Conservation (phyloP, 1,284 basidiomycete species). For the Microbotryum intermedium region DNA sequence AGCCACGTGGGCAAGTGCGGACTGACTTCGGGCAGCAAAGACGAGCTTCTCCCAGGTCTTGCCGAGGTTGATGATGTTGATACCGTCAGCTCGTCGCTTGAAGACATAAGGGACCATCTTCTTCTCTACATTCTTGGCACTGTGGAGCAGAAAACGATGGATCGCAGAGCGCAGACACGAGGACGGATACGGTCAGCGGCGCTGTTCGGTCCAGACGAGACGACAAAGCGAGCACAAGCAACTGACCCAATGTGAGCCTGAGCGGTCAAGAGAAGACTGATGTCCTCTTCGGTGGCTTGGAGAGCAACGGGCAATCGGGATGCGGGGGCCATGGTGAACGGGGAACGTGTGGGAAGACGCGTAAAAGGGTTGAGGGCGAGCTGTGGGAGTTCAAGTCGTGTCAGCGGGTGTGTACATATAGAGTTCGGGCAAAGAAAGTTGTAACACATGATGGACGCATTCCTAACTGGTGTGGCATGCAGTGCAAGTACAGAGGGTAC, state of each 20-base stretch:
- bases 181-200: background rate
- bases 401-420: no score
- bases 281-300: constrained; percentile 93
- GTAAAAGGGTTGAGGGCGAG: no score
- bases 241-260: constrained; percentile 74
- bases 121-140: constrained; percentile 95
- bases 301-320: constrained; percentile 86
- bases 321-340: background rate
- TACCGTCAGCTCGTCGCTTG: constrained; percentile 90
- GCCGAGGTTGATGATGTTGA: constrained; percentile 94
- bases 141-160: constrained; percentile 37
- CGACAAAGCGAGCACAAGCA: no score
- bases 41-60: constrained; percentile 99
- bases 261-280: constrained; percentile 85
- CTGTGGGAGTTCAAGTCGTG: no score
- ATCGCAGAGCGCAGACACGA: no score
- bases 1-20: no score
- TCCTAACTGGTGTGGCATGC: no score
- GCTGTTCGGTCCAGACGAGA: no score
- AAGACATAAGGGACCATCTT: constrained; percentile 97
- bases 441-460: no score
- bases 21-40: constrained; percentile 51
- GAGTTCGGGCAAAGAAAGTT: no score
- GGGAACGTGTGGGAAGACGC: no score
- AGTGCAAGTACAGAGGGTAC: no score